Percentiles rank a stretch among this genome's conserved stretches.
These are phyloP conservation scores for Coelastrella sp. DNA, from an alignment of 139 green algal genomes.

Conservation along the genomic window DNA sequence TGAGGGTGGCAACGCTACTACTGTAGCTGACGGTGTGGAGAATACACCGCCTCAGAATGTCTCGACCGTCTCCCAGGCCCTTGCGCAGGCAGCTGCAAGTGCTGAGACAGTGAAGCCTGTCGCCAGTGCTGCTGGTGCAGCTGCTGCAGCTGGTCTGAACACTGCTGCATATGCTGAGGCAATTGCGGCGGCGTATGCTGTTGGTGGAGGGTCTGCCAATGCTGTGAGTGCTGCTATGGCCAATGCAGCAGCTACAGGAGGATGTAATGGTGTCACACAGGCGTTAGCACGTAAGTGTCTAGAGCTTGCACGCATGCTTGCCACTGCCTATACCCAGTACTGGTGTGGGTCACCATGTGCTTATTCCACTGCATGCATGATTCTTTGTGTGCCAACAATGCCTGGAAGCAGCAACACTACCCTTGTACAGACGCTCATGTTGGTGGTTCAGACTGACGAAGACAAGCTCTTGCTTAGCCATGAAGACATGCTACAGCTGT, in stretches of 20 bases:
- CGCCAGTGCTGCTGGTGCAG: neutral
- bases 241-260: conserved; percentile 25
- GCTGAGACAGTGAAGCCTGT: neutral
- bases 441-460: no score
- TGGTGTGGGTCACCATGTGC: no score
- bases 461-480: no score
- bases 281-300: neutral
- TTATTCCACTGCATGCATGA: no score
- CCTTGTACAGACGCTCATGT: no score
- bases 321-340: no score
- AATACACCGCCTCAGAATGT: neutral
- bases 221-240: neutral
- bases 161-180: conserved; percentile 18
- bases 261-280: neutral
- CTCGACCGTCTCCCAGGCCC: neutral
- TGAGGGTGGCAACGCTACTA: neutral
- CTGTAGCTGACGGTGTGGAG: conserved; percentile 1
- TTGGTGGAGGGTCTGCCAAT: neutral
- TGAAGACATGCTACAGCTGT: no score
- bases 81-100: conserved; percentile 9
- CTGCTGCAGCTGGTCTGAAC: conserved; percentile 13
- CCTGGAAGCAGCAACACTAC: no score
- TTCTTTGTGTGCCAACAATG: no score
- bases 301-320: no score
- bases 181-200: conserved; percentile 14